Conservation (phyloP, 345 rosid species). For the Geranium rotundifolium region DNA sequence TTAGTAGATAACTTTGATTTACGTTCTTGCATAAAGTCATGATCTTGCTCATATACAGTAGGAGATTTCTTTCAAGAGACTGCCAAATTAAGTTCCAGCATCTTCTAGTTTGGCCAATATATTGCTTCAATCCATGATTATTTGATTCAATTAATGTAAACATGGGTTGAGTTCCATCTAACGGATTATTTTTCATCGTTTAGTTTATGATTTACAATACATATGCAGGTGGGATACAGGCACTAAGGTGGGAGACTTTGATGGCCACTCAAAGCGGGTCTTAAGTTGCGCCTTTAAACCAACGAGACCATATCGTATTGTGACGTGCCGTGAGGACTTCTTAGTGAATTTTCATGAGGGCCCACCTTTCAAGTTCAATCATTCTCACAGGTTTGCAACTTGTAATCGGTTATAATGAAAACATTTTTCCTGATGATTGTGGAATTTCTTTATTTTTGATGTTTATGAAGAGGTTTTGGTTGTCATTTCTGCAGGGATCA, state of each 20-base stretch:
- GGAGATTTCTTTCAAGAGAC: no score
- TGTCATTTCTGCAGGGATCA: conserved; percentile 48
- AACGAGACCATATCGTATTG: conserved; percentile 81
- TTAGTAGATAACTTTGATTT: no score
- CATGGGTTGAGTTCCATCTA: no score
- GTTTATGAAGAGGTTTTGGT: not conserved
- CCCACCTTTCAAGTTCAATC: conserved; percentile 93
- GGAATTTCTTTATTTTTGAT: no score
- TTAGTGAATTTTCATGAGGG: conserved; percentile 91
- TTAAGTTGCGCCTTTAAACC: conserved; percentile 89
- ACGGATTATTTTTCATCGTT: no score
- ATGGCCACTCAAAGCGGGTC: conserved; percentile 87
- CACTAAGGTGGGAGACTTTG: conserved; percentile 86
- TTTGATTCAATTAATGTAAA: no score
- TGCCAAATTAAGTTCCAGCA: no score
- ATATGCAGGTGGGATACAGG: conserved; percentile 91
- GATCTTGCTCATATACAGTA: no score
- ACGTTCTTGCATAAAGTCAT: no score
- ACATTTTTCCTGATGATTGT: not conserved
- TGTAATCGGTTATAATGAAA: no score
- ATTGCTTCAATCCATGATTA: no score
- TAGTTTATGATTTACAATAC: not conserved
- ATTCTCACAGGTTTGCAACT: conserved; percentile 55
- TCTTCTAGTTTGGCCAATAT: no score
- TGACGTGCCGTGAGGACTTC: conserved; percentile 88